These are phyloP conservation scores for Boletus reticulatus DNA, from an alignment of 768 basidiomycete species.

Conservation along the genomic window DNA sequence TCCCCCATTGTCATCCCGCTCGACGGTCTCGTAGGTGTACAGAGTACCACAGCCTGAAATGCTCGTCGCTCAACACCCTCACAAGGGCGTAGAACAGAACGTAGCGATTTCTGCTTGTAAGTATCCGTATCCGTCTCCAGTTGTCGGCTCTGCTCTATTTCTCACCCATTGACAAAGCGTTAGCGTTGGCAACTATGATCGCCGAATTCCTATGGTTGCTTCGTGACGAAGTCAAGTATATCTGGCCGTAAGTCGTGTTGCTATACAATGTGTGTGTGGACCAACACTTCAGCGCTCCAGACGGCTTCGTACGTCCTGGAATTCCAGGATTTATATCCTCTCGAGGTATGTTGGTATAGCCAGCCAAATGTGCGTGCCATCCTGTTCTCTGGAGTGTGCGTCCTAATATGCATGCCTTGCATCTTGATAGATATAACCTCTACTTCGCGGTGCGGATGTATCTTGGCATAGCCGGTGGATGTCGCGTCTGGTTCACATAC, in stretches of 20 bases:
- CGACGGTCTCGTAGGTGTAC: too few relatives aligned
- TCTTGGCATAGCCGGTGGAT: conserved; percentile 5
- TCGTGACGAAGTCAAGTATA: conserved; percentile 10
- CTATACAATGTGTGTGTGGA: not conserved
- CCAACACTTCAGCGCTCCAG: not conserved
- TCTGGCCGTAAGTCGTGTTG: conserved; percentile 24
- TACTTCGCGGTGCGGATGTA: conserved; percentile 21
- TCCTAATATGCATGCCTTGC: not conserved
- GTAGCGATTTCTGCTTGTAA: conserved; percentile 16
- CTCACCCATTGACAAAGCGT: not conserved
- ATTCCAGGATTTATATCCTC: conserved; percentile 7
- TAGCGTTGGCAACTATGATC: conserved; percentile 14
- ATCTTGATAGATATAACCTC: conserved; percentile 17
- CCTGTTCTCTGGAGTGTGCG: not conserved
- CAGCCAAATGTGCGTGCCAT: conserved; percentile 18
- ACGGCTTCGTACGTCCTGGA: conserved; percentile 3
- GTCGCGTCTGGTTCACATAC: conserved; percentile 17
- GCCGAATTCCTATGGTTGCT: conserved; percentile 11
- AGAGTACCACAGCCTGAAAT: not conserved
- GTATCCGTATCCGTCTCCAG: not conserved
- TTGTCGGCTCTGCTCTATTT: not conserved
- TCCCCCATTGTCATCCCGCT: not conserved
- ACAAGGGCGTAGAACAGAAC: not conserved
- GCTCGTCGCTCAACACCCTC: not conserved
- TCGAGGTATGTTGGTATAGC: conserved; percentile 15